Conservation (phyloP, 768 basidiomycete genomes). For the Lentinula sp. region DNA sequence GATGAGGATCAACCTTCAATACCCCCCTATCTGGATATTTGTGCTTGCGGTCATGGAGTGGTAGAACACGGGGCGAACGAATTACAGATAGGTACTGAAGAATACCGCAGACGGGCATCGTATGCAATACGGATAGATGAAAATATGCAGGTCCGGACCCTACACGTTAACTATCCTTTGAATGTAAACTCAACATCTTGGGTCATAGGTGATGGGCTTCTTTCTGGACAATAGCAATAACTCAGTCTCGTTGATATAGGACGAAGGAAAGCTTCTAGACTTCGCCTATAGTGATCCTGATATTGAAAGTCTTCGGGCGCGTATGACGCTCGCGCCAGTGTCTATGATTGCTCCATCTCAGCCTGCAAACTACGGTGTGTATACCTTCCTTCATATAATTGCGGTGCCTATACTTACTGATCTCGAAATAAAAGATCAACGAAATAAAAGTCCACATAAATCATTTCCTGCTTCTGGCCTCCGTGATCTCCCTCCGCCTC, state of each 20-base stretch:
- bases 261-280: conserved; percentile 69
- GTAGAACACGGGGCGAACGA: conserved; percentile 64
- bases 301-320: conserved; percentile 61
- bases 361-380: conserved; percentile 46
- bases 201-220: conserved; percentile 6
- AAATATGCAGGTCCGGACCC: conserved; percentile 60
- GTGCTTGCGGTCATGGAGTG: conserved; percentile 65
- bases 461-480: conserved; percentile 46
- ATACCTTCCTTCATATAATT: conserved; percentile 1
- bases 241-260: conserved; percentile 35
- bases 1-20: conserved; percentile 41
- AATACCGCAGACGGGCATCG: conserved; percentile 66
- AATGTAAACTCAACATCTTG: not conserved
- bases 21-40: conserved; percentile 48
- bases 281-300: conserved; percentile 72
- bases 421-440: conserved; percentile 11
- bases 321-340: conserved; percentile 49
- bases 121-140: conserved; percentile 81
- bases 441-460: conserved; percentile 23
- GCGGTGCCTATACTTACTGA: conserved; percentile 16
- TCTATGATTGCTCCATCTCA: conserved; percentile 44
- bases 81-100: conserved; percentile 45
- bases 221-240: not conserved
- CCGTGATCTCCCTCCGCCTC: conserved; percentile 41
- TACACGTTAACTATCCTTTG: not conserved